phyloP scores from a whole-genome alignment of 257 asterid genomes.

The Lycium barbarum region DNA sequence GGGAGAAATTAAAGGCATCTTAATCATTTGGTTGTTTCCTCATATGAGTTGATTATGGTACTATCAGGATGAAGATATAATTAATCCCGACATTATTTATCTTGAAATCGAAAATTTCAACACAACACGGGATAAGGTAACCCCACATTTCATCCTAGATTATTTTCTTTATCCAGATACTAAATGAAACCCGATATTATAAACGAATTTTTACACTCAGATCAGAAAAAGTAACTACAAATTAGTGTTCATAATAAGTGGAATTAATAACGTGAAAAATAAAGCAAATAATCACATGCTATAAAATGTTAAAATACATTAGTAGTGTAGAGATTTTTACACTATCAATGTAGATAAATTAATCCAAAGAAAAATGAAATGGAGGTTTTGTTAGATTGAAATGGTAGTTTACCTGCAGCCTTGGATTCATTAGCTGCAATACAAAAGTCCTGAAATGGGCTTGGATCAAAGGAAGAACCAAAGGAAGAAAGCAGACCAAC shows the following conservation, averaged over 20 bases:
- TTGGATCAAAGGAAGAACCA: constrained; percentile 24
- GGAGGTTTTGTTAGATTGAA: not conserved
- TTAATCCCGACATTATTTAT: not conserved
- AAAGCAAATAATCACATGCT: not conserved
- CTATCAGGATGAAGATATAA: not conserved
- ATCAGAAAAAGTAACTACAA: not conserved
- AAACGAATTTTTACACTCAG: not conserved
- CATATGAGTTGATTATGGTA: not conserved
- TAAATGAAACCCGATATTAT: not conserved
- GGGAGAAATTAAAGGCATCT: not conserved
- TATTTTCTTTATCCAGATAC: not conserved
- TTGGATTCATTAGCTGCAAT: not conserved
- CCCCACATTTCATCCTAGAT: not conserved
- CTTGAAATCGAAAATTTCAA: not conserved
- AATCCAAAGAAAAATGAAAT: too few species aligned
- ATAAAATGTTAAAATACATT: too few species aligned
- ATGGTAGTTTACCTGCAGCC: not conserved
- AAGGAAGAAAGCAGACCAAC: not conserved
- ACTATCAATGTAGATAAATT: too few species aligned
- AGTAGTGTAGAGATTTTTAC: too few species aligned
- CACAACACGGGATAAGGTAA: not conserved
- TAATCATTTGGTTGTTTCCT: not conserved
- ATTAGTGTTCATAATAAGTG: not conserved
- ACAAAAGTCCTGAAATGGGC: constrained; percentile 18
- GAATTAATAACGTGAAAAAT: too few species aligned